These are phyloP conservation scores for Trichoderma asperellum DNA, from an alignment of 2,329 filamentous ascomycete genomes.

Conservation along the genomic window DNA sequence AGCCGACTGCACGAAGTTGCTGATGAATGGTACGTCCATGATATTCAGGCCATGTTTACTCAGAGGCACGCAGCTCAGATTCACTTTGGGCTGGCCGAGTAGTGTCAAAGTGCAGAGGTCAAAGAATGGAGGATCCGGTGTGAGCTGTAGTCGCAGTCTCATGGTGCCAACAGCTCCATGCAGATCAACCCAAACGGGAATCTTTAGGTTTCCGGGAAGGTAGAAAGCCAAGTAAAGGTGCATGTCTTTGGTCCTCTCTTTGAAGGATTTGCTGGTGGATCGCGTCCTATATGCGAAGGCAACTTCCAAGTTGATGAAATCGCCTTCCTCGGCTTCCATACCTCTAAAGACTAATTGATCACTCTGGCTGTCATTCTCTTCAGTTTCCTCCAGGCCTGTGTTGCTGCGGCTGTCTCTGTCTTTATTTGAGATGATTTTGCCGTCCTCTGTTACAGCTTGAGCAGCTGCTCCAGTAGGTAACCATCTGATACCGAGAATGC, in stretches of 20 bases:
- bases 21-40: slow-evolving; percentile 76
- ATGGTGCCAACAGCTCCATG: slow-evolving; percentile 72
- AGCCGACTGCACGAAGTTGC: slow-evolving; percentile 73
- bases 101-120: slow-evolving; percentile 75
- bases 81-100: slow-evolving; percentile 73
- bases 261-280: slow-evolving; percentile 63
- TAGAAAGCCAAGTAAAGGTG: slow-evolving; percentile 76
- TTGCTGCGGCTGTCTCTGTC: slow-evolving; percentile 38
- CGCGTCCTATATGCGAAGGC: slow-evolving; percentile 73
- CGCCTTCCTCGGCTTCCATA: slow-evolving; percentile 76
- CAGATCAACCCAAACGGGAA: slow-evolving; percentile 75
- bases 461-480: slow-evolving; percentile 71
- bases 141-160: slow-evolving; percentile 71
- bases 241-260: slow-evolving; percentile 67
- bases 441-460: slow-evolving; percentile 61
- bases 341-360: slow-evolving; percentile 52
- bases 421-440: slow-evolving; percentile 51
- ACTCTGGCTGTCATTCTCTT: slow-evolving; percentile 43
- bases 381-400: slow-evolving; percentile 34
- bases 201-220: slow-evolving; percentile 57
- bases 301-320: slow-evolving; percentile 77
- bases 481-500: slow-evolving; percentile 73
- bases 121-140: slow-evolving; percentile 77
- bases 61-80: slow-evolving; percentile 70
- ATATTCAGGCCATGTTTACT: slow-evolving; percentile 71